These are phyloP conservation scores for Rhodamnia argentea DNA, from an alignment of 345 rosid genomes.

Conservation along the genomic window DNA sequence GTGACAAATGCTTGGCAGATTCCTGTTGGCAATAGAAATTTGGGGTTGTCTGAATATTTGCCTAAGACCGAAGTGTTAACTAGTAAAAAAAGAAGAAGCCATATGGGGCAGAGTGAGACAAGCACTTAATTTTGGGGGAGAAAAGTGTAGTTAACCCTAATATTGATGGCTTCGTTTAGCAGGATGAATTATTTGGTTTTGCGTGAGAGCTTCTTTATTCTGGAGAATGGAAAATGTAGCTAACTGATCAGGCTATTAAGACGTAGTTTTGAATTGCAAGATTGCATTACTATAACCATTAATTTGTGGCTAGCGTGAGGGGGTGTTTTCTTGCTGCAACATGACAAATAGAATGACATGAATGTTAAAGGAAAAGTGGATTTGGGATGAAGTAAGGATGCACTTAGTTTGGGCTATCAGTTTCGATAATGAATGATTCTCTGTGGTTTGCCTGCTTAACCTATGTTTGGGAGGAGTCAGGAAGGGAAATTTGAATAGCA, in stretches of 20 bases:
- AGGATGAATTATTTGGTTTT: neutral
- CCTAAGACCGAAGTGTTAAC: neutral
- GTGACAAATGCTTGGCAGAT: neutral
- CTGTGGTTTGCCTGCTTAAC: neutral
- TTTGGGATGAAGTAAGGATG: neutral
- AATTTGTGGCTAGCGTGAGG: neutral
- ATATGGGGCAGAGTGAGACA: neutral
- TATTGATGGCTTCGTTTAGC: neutral
- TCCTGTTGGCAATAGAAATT: neutral
- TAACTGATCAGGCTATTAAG: neutral
- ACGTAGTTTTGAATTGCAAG: neutral
- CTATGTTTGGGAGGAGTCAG: neutral
- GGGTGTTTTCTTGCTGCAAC: neutral
- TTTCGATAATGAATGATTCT: neutral
- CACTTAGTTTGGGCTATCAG: neutral
- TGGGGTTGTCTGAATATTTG: neutral
- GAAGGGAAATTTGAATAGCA: neutral
- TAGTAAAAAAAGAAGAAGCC: neutral
- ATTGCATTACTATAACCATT: neutral
- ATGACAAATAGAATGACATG: neutral
- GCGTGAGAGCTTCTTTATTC: neutral
- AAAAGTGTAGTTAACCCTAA: neutral
- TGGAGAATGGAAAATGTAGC: neutral
- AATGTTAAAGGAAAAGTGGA: neutral
- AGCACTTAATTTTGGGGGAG: neutral